phyloP scores from a whole-genome alignment of 192 early-diverging fungal species.

The Mortierella antarctica region DNA sequence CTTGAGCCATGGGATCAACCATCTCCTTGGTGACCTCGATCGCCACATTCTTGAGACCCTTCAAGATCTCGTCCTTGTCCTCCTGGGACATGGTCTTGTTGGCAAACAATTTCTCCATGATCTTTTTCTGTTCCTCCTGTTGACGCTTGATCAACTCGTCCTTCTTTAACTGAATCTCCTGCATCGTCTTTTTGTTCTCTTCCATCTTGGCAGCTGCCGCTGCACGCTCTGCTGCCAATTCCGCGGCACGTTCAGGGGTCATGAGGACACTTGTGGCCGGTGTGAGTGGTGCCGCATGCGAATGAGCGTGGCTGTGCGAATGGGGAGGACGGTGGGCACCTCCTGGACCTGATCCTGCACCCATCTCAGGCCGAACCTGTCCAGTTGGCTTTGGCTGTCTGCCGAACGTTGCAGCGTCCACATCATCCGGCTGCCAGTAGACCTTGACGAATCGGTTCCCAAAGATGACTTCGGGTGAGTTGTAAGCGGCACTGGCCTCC shows the following conservation, averaged over 20 bases:
- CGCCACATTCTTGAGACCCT: conserved; percentile 58
- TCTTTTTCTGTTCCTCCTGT: conserved; percentile 71
- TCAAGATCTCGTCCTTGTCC: conserved; percentile 62
- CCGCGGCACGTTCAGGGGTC: conserved; percentile 56
- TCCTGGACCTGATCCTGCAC: background rate
- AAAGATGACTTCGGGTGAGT: conserved; percentile 83
- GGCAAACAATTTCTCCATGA: conserved; percentile 66
- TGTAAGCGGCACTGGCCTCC: conserved; percentile 78
- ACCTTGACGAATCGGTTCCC: conserved; percentile 89
- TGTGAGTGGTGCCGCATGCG: conserved; percentile 20
- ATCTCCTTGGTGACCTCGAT: conserved; percentile 57
- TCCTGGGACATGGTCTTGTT: conserved; percentile 61
- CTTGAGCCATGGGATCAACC: conserved; percentile 38
- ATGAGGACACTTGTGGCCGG: conserved; percentile 54
- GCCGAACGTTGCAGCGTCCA: conserved; percentile 31
- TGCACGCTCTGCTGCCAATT: conserved; percentile 57
- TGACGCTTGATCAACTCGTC: conserved; percentile 66
- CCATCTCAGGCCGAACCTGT: conserved; percentile 33
- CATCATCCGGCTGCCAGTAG: conserved; percentile 74
- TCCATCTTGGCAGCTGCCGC: conserved; percentile 63
- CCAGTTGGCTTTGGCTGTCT: conserved; percentile 44
- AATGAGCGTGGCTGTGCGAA: background rate
- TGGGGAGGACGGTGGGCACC: conserved; percentile 9
- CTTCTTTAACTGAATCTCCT: conserved; percentile 69
- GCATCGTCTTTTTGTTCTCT: conserved; percentile 57